Evolutionary conservation across 208 protist species (phyloP), one percentile per base, ranked within the genome.

Genomic region (Acanthamoeba royreba): DNA sequence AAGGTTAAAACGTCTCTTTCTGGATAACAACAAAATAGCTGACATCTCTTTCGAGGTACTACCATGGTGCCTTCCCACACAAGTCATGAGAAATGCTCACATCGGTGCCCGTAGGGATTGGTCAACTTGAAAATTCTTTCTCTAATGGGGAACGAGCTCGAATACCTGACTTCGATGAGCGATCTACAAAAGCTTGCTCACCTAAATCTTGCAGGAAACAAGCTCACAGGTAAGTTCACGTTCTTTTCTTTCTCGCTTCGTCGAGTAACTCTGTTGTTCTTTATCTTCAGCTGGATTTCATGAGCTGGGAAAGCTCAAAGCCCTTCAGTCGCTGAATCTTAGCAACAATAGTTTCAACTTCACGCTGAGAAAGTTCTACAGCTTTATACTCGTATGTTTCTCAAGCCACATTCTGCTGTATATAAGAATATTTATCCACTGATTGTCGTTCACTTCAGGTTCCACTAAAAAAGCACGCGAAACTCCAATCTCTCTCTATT

Each of bases 321-420:
- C 72, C 9, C 43, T 83, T 25, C 72, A 25, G 9, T 45, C 43
- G 35, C 43, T 83, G 19, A 52, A 83, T 31, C 43, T 83, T 8
- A 83, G 72, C 72, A 52, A 83, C 72, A 83, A 83, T 42, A 83
- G 49, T 42, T 53, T 83, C 72, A 45, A 83, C 42, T 83, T 83
- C 72, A 83, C 38, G n/a, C 72, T 83, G n/a, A 33, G 72, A 25
- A 69, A 69, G 25, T 69, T 69, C 58, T 69, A 69, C 58, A 69
- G 58, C 58, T 69, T 69, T 33, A 25, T 69, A 3, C 58, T 69
- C 25, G 58, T 61, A 61, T n/a, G 53, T n/a, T 33, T 61, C 31
- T 15, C 53, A 25, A 9, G 49, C 53, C 22, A 25, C 11, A 2
- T 61, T 61, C 25, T 33, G 22, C 11, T 61, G 31, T 61, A 33